phyloP scores from a whole-genome alignment of 768 basidiomycete genomes.

The Mycena sanguinolenta region DNA sequence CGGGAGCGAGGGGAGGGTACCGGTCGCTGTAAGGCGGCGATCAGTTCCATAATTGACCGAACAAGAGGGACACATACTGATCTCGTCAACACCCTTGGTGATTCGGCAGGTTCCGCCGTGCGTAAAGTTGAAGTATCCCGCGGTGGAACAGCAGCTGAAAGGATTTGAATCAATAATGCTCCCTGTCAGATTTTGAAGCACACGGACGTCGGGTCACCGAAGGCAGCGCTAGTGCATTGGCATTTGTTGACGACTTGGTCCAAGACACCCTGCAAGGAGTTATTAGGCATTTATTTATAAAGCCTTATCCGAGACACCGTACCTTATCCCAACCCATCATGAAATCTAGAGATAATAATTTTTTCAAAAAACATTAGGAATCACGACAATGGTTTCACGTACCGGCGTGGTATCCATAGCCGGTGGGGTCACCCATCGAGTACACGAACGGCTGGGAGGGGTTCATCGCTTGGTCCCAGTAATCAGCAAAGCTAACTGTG shows the following conservation, averaged over 20 bases:
- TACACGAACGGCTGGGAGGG: constrained; percentile 67
- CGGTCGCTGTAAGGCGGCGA: constrained; percentile 52
- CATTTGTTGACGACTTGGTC: constrained; percentile 68
- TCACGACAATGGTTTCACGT: too few species aligned
- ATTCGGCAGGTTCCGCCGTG: constrained; percentile 58
- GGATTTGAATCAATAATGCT: neutral
- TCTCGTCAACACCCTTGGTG: constrained; percentile 62
- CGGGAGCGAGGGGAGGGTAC: constrained; percentile 60
- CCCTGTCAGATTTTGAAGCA: constrained; percentile 22
- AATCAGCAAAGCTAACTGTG: constrained; percentile 50
- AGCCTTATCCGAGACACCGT: neutral
- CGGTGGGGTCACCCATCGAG: constrained; percentile 68
- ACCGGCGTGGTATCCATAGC: constrained; percentile 73
- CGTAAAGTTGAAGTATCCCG: constrained; percentile 60
- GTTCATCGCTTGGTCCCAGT: constrained; percentile 59
- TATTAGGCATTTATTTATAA: too few species aligned
- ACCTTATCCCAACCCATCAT: constrained; percentile 70
- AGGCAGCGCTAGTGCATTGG: constrained; percentile 54
- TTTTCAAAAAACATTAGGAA: too few species aligned
- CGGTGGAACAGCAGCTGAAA: constrained; percentile 56
- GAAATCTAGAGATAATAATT: constrained; percentile 57
- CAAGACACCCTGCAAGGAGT: constrained; percentile 54
- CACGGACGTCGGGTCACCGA: constrained; percentile 49
- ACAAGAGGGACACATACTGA: constrained; percentile 48
- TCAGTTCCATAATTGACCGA: neutral